These are phyloP conservation scores for Chlorella sorokiniana DNA, from an alignment of 139 green algal genomes.

Conservation along the genomic window DNA sequence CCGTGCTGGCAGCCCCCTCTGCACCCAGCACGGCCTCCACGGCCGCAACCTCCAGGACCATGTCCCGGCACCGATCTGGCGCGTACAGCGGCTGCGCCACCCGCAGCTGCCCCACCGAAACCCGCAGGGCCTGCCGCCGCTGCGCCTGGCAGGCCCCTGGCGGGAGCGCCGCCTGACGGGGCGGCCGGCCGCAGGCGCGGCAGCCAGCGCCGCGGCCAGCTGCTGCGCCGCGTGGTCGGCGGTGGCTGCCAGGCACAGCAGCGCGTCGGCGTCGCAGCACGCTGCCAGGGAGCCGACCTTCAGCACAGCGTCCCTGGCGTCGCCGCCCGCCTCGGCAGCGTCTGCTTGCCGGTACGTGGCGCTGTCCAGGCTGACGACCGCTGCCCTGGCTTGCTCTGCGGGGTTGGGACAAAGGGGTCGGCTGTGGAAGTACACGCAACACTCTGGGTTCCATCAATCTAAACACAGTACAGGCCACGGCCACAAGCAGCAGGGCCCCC, in stretches of 20 bases:
- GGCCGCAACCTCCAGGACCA: conserved; percentile 16
- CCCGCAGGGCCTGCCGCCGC: not conserved
- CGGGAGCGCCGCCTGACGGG: not conserved
- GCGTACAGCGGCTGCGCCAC: not conserved
- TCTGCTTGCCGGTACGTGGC: not conserved
- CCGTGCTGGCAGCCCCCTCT: not conserved
- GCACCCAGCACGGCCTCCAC: not conserved
- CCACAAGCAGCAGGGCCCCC: not conserved
- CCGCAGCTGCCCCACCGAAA: not conserved
- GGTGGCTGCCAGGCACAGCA: conserved; percentile 24
- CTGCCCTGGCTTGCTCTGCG: conserved; percentile 20
- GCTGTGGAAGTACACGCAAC: not conserved
- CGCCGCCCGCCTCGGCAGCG: not conserved
- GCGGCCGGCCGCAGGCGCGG: not conserved
- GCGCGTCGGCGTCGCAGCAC: conserved; percentile 6
- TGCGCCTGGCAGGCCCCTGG: not conserved
- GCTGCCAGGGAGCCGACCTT: not conserved
- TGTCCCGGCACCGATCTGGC: not conserved
- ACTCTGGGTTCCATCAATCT: not conserved
- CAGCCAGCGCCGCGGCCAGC: not conserved
- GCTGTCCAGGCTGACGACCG: not conserved
- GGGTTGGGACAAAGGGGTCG: not conserved
- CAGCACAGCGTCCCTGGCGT: not conserved
- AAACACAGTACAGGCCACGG: not conserved
- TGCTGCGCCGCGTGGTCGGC: conserved; percentile 13